phyloP scores from a whole-genome alignment of 495 filamentous ascomycete genomes.

The Aspergillus taichungensis region DNA sequence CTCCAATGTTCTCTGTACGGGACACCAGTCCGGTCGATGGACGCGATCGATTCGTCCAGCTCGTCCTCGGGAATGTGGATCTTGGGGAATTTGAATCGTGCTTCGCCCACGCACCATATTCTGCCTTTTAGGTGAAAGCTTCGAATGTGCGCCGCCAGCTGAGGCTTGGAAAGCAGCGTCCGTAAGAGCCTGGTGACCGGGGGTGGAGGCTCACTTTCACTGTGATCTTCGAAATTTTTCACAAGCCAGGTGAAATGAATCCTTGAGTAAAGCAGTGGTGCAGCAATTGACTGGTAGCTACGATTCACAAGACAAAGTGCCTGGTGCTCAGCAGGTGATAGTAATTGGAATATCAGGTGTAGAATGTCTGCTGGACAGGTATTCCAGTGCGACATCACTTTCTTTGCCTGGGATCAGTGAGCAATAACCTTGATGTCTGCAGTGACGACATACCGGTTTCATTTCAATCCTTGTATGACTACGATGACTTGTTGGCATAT shows the following conservation, averaged over 20 bases:
- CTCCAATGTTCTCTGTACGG: constrained; percentile 11
- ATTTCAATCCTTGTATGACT: too few species aligned
- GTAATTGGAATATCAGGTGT: constrained; percentile 5
- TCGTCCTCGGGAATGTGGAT: constrained; percentile 2
- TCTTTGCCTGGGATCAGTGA: too few species aligned
- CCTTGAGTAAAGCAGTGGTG: constrained; percentile 11
- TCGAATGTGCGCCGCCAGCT: constrained; percentile 12
- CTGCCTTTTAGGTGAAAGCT: constrained; percentile 5
- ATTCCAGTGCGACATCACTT: too few species aligned
- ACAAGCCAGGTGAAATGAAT: constrained; percentile 14
- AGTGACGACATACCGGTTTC: too few species aligned
- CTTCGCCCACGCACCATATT: neutral
- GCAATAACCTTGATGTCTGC: too few species aligned
- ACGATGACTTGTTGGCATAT: too few species aligned
- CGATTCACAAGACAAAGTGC: constrained; percentile 10
- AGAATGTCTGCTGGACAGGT: constrained; percentile 6
- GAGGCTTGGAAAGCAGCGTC: constrained; percentile 10
- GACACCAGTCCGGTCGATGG: constrained; percentile 9
- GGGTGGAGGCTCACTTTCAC: constrained; percentile 1
- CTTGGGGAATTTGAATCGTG: neutral
- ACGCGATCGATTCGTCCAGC: constrained; percentile 7
- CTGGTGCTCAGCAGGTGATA: constrained; percentile 5
- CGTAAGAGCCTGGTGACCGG: constrained; percentile 8
- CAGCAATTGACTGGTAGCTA: constrained; percentile 4
- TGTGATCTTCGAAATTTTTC: too few species aligned